Evolutionary conservation across 345 rosid species (phyloP), one percentile per base, ranked within the genome.

Genomic region (Mallotus nudiflorus): DNA sequence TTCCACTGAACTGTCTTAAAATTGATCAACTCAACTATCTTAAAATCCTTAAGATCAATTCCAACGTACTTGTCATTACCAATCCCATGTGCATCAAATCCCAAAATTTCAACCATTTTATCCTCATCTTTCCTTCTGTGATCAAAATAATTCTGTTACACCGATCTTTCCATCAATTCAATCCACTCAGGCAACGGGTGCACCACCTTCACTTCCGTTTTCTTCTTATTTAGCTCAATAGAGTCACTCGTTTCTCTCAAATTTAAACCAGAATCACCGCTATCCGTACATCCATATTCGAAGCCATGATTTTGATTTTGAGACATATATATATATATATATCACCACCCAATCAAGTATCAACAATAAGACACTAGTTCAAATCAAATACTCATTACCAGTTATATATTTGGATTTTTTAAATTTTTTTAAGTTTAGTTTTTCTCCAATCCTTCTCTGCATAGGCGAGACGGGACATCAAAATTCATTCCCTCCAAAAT

Each of bases 141-240:
- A 78, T 95, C 97, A 82, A 95, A 92, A 83, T 90, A 95, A 73
- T 95, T 92, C 83, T 90, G 97, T 65, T 89, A 85, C 75, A 89
- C 87, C 68, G 92, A 73, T 69, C 85, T 86, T 82, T 88, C 90
- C 92, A 95, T 89, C 76, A 95, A 76, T 83, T 95, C 98, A 40
- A 92, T 85, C 99, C 98, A 95, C 83, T 95, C 99, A 1, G 97
- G 93, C 98, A 96, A 95, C 16, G 96, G 98, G 74, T 95, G 99
- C n/a, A 87, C 90, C 71, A 95, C 2, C 82, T 85, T 75, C 51
- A 83, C 78, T 77, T 80, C 87, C 69, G 71, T 78, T 71, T 74
- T 74, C 57, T 44, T 70, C 64, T 57, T 42, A 3, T 4, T 63
- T 73, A 60, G n/a, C 69, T 65, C 85, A 4, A 50, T 69, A 45